Evolutionary conservation across 495 filamentous ascomycete species (phyloP).

Genomic region (Lasiosphaeria ovina): DNA sequence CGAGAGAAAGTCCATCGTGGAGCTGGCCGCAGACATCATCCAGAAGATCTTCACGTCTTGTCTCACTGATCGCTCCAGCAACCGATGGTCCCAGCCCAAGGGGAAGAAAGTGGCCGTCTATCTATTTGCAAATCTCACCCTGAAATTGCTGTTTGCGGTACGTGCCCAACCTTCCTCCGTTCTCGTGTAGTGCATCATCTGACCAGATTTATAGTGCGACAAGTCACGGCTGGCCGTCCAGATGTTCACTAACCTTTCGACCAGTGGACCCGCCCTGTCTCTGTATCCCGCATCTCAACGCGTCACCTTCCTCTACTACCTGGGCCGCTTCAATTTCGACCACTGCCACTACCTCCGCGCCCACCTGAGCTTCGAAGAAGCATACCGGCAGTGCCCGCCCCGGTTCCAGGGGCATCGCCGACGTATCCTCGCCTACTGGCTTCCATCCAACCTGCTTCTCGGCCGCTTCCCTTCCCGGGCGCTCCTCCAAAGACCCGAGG

Average conservation of each 20-base stretch:
- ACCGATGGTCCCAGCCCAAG: slow-evolving; percentile 58
- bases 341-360: slow-evolving; percentile 78
- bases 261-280: slow-evolving; percentile 72
- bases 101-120: slow-evolving; percentile 88
- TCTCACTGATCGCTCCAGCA: slow-evolving; percentile 73
- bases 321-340: slow-evolving; percentile 83
- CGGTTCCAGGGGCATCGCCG: slow-evolving; percentile 68
- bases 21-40: slow-evolving; percentile 80
- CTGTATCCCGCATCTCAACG: slow-evolving; percentile 84
- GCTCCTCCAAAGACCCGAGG: slow-evolving; percentile 70
- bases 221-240: slow-evolving; percentile 70
- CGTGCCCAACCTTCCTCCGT: slow-evolving; percentile 3
- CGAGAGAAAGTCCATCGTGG: slow-evolving; percentile 72
- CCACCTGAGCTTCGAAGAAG: slow-evolving; percentile 67
- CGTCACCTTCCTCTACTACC: slow-evolving; percentile 91
- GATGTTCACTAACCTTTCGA: slow-evolving; percentile 85
- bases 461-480: slow-evolving; percentile 74
- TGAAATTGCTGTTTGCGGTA: slow-evolving; percentile 86
- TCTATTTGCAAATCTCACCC: slow-evolving; percentile 81
- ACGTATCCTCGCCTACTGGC: slow-evolving; percentile 79
- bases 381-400: slow-evolving; percentile 74
- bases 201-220: slow-evolving; percentile 44
- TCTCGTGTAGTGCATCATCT: neutral
- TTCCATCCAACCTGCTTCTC: slow-evolving; percentile 77
- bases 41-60: slow-evolving; percentile 90